Percentiles rank a stretch among this genome's conserved stretches.
Conservation (phyloP, 768 basidiomycete genomes). For the Tricholoma terreum region DNA sequence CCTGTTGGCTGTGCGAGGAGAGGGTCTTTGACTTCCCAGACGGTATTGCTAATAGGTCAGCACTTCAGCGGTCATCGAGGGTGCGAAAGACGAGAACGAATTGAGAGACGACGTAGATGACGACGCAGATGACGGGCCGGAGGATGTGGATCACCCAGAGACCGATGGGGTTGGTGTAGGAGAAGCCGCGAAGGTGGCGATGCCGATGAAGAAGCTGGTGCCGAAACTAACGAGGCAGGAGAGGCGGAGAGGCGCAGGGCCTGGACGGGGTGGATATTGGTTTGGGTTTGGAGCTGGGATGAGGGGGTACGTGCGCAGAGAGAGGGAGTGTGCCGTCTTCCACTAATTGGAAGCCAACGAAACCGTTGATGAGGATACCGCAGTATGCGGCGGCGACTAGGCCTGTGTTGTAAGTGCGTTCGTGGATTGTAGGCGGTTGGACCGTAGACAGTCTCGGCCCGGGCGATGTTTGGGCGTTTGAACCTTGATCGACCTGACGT, state of each 20-base stretch:
- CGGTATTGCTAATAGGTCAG: constrained; percentile 94
- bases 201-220: constrained; percentile 84
- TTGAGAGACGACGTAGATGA: too few species aligned
- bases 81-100: too few species aligned
- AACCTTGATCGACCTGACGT: too few species aligned
- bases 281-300: constrained; percentile 26
- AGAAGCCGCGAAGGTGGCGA: constrained; percentile 91
- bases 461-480: too few species aligned
- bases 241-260: constrained; percentile 85
- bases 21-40: too few species aligned
- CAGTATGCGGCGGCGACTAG: too few species aligned
- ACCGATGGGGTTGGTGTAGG: too few species aligned
- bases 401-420: constrained; percentile 95
- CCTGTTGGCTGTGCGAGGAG: constrained; percentile 45
- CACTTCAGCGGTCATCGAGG: constrained; percentile 97
- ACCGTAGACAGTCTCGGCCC: too few species aligned
- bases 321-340: constrained; percentile 97
- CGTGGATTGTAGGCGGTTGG: too few species aligned
- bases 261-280: constrained; percentile 25
- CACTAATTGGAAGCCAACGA: constrained; percentile 98
- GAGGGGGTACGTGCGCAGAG: constrained; percentile 67
- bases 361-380: too few species aligned
- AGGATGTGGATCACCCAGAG: constrained; percentile 90
- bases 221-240: constrained; percentile 82
- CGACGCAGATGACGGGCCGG: constrained; percentile 86